Base-by-base conservation (phyloP, 2,329 filamentous ascomycete genomes). In the Epichloe typhina region DNA sequence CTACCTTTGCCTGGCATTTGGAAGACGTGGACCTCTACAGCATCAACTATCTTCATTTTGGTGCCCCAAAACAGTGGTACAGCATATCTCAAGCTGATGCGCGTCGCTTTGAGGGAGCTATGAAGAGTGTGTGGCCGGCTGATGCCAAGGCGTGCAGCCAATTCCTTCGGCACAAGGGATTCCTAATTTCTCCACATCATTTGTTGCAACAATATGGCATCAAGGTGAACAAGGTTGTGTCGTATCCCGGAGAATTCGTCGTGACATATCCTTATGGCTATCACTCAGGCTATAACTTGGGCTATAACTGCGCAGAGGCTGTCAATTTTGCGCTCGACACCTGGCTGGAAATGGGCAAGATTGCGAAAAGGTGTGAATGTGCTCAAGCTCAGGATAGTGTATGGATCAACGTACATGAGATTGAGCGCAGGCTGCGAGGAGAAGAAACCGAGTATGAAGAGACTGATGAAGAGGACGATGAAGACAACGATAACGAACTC, bases 1-100 rank as follows among this genome's bases (percentile, higher is more conserved):
- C 93, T 12, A 97, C 93, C 0, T 98, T 98, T 65, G 93, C 93
- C 8, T 98, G 93, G 93, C 93, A 98, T 76, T 72, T 98, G 49
- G 93, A 98, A 65, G 93, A 98, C 64, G 91, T 98, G 41, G 93
- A 98, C 70, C 79, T 98, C 4, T 98, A 98, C 80, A 97, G 90
- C 66, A 98, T 98, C 76, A 98, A 98, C 71, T 98, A 96, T 66
- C 89, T 98, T 53, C 93, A 98, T 63, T 98, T 98, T 65, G 93
- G 93, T 50, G 93, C 93, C 1, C 93, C 93, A 0, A 98, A 98
- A 69, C 93, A 98, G 66, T 98, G 93, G 93, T 98, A 98, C 70
- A 96, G 90, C 67, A 97, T 98, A 57, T 95, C 91, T 0, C 94
- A 97, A 66, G 86, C 87, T 57, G 93, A 98, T 64, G 89, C 91